These are phyloP conservation scores for Solanum hybrid DNA, from an alignment of 305 asterid species.

Conservation along the genomic window DNA sequence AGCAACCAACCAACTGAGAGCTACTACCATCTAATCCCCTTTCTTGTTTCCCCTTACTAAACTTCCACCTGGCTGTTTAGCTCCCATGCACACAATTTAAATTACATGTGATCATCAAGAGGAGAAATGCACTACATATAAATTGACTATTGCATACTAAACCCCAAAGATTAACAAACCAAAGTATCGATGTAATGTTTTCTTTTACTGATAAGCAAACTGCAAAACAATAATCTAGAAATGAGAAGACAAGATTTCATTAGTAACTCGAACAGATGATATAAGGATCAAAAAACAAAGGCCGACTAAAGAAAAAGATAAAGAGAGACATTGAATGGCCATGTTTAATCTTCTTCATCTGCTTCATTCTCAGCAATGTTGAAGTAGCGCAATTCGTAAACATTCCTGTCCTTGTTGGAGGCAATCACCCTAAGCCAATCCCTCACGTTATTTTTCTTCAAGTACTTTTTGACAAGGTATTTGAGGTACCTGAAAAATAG, in stretches of 20 bases:
- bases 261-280: not conserved
- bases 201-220: not conserved
- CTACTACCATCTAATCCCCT: not conserved
- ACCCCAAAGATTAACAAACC: not conserved
- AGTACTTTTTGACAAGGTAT: conserved; percentile 65
- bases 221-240: not conserved
- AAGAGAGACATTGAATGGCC: not conserved
- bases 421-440: conserved; percentile 80
- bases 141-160: not conserved
- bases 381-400: conserved; percentile 77
- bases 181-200: not conserved
- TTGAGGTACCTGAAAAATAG: conserved; percentile 43
- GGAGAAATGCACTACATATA: not conserved
- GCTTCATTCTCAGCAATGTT: conserved; percentile 88
- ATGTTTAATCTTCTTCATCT: conserved; percentile 61
- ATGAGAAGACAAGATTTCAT: not conserved
- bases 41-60: not conserved
- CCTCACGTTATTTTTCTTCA: conserved; percentile 69
- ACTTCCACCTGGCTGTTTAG: not conserved
- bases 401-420: conserved; percentile 53
- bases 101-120: not conserved
- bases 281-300: not conserved
- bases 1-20: not conserved
- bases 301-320: not conserved
- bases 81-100: not conserved